These are phyloP conservation scores for Boletus tomentosulus DNA, from an alignment of 768 basidiomycete species.

Conservation along the genomic window DNA sequence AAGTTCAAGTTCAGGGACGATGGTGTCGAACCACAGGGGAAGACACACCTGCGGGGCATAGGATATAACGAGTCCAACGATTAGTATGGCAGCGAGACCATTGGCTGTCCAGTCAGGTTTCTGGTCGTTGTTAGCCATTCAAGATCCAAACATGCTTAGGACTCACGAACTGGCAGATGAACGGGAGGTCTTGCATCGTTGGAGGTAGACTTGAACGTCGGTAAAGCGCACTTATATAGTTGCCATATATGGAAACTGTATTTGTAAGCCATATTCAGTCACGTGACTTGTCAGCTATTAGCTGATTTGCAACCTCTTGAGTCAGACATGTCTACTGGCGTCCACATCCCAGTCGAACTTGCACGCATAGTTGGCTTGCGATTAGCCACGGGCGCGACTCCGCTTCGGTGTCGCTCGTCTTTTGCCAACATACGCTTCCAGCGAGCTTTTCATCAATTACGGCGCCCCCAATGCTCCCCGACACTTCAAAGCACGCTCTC, in stretches of 20 bases:
- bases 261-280: not conserved
- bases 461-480: not conserved
- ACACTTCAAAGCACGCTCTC: not conserved
- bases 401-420: constrained; percentile 2
- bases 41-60: constrained; percentile 74
- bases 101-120: constrained; percentile 65
- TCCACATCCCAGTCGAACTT: constrained; percentile 10
- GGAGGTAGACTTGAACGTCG: not conserved
- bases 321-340: not conserved
- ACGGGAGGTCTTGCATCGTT: not conserved
- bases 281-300: not conserved
- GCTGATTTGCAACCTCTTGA: not conserved
- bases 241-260: not conserved
- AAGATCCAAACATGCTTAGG: no score
- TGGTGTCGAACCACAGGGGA: not conserved
- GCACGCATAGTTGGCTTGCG: constrained; percentile 13
- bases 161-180: constrained; percentile 21
- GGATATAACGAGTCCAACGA: constrained; percentile 76
- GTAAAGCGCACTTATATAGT: not conserved
- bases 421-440: not conserved
- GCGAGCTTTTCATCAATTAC: constrained; percentile 12
- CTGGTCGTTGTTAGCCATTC: constrained; percentile 34
- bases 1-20: not conserved
- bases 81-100: constrained; percentile 56
- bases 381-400: not conserved